These are phyloP conservation scores for Luvunga scandens DNA, from an alignment of 345 rosid genomes.

Conservation along the genomic window DNA sequence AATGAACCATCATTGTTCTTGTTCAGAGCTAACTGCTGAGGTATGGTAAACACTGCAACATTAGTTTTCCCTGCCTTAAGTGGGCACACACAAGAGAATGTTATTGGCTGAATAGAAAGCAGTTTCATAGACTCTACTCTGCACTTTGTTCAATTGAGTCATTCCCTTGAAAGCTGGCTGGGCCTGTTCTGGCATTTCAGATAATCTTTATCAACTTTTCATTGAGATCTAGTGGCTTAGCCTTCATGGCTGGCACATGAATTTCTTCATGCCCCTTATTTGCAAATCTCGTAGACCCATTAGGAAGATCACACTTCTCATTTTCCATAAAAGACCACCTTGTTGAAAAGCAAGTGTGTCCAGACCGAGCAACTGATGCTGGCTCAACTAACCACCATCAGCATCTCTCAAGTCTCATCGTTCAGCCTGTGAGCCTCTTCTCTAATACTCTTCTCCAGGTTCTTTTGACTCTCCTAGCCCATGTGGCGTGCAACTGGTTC, in stretches of 20 bases:
- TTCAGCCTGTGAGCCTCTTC: too few species aligned
- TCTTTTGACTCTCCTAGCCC: too few species aligned
- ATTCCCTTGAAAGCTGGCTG: constrained; percentile 89
- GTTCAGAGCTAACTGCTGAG: constrained; percentile 73
- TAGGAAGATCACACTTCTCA: constrained; percentile 80
- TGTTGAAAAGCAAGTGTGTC: constrained; percentile 74
- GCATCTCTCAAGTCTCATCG: too few species aligned
- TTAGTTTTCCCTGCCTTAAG: constrained; percentile 97
- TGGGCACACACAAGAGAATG: constrained; percentile 91
- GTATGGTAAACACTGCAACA: constrained; percentile 91
- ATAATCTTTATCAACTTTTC: constrained; percentile 77
- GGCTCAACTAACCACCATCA: constrained; percentile 77
- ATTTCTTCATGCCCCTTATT: constrained; percentile 87
- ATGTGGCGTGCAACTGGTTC: too few species aligned
- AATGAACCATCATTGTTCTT: constrained; percentile 66
- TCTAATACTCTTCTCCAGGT: too few species aligned
- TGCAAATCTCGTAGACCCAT: constrained; percentile 60
- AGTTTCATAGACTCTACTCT: constrained; percentile 83
- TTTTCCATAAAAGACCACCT: constrained; percentile 90
- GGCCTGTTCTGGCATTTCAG: constrained; percentile 89
- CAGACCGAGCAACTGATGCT: constrained; percentile 79
- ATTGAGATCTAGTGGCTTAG: constrained; percentile 47
- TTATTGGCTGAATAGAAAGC: constrained; percentile 77
- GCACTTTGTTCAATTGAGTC: constrained; percentile 88
- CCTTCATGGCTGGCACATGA: constrained; percentile 74